A percentile compares a stretch with the other conserved stretches of the same genome.
phyloP scores from a whole-genome alignment of 192 early-diverging fungal species.

The Irineochytrium annulatum region DNA sequence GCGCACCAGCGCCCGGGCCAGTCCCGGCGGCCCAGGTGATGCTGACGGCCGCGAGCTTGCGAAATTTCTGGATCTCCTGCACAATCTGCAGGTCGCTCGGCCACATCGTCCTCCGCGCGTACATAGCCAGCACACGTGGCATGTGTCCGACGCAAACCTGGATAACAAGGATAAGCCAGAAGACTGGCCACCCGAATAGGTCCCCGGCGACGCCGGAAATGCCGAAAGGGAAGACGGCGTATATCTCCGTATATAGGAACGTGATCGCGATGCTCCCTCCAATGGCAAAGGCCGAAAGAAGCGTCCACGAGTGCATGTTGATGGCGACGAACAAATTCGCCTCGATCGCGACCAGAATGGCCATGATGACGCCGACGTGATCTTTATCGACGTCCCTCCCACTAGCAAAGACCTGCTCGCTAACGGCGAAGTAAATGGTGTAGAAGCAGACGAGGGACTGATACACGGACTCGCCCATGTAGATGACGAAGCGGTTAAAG shows the following conservation, averaged over 20 bases:
- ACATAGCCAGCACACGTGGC: slow-evolving; percentile 69
- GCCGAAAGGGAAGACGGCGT: slow-evolving; percentile 45
- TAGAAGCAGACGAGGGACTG: slow-evolving; percentile 81
- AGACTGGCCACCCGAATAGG: slow-evolving; percentile 58
- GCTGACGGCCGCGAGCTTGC: not conserved
- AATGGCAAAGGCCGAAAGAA: slow-evolving; percentile 50
- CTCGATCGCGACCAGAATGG: slow-evolving; percentile 67
- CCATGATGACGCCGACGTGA: slow-evolving; percentile 66
- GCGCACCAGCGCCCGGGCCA: slow-evolving; percentile 4
- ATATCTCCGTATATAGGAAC: slow-evolving; percentile 58
- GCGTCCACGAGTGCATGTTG: slow-evolving; percentile 69
- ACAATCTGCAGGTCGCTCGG: slow-evolving; percentile 84
- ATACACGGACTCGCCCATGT: slow-evolving; percentile 82
- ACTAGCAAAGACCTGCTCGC: slow-evolving; percentile 29
- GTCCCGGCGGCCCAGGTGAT: not conserved
- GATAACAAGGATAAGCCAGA: slow-evolving; percentile 67
- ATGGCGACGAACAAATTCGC: slow-evolving; percentile 77
- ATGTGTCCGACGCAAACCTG: slow-evolving; percentile 60
- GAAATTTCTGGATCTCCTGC: slow-evolving; percentile 57
- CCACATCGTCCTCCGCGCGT: slow-evolving; percentile 60
- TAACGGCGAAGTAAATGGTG: slow-evolving; percentile 47
- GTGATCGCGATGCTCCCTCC: slow-evolving; percentile 42
- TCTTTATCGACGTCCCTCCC: slow-evolving; percentile 17
- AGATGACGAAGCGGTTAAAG: slow-evolving; percentile 68
- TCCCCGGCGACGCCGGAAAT: slow-evolving; percentile 52